Conservation (phyloP, 139 green algal species). For the Deuterostichococcus epilithicus region DNA sequence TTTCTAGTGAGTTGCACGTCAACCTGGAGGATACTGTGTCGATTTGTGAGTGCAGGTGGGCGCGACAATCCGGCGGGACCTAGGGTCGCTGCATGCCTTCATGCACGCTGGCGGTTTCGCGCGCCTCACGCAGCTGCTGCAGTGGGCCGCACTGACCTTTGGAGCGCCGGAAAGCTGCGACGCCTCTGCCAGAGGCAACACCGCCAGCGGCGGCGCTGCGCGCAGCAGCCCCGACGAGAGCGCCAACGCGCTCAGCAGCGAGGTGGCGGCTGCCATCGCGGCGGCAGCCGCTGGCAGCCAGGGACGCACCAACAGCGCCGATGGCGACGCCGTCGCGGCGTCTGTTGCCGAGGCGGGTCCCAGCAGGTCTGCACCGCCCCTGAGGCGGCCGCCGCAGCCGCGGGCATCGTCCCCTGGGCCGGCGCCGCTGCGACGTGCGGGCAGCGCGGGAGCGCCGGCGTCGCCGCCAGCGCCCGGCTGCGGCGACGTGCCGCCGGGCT, state of each 20-base stretch:
- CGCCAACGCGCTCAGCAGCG: too few relatives aligned
- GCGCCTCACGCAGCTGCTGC: slow-evolving; percentile 34
- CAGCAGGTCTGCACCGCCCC: background rate
- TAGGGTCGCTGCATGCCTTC: slow-evolving; percentile 4
- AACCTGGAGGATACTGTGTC: background rate
- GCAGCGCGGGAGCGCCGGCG: too few relatives aligned
- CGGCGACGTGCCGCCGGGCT: background rate
- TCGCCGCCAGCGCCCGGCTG: too few relatives aligned
- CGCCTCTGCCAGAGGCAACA: background rate
- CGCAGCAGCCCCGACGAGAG: too few relatives aligned
- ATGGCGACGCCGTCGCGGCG: too few relatives aligned
- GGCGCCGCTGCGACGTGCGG: too few relatives aligned
- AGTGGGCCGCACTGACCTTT: slow-evolving; percentile 35
- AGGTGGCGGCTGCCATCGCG: background rate
- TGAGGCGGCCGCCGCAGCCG: too few relatives aligned
- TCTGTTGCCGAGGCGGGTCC: background rate
- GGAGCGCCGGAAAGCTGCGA: background rate
- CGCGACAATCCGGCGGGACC: background rate
- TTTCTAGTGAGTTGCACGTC: background rate
- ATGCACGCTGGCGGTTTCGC: slow-evolving; percentile 11
- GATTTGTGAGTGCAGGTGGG: slow-evolving; percentile 14
- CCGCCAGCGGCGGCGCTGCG: background rate
- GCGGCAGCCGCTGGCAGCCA: background rate
- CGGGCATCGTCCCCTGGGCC: too few relatives aligned
- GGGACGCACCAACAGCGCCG: background rate